These are phyloP conservation scores for Selaginella tamariscina DNA, from an alignment of 75 land plant genomes.

Conservation along the genomic window DNA sequence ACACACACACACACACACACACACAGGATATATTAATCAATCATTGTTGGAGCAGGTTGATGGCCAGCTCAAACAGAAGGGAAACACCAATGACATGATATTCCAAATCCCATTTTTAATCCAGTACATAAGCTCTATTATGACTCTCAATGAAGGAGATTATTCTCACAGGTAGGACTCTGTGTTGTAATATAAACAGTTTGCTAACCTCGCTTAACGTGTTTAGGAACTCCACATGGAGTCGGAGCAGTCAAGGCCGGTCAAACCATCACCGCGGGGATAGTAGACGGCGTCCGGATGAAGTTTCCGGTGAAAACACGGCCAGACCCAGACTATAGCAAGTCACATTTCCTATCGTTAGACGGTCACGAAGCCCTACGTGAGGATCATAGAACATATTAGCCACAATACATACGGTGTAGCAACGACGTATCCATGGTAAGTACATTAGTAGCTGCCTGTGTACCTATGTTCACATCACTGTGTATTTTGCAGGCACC, in stretches of 20 bases:
- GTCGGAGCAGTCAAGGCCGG: constrained; percentile 92
- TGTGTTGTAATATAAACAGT: neutral
- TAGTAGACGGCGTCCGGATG: constrained; percentile 51
- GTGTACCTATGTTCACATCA: neutral
- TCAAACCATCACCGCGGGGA: constrained; percentile 77
- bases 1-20: too few species aligned
- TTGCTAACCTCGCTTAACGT: constrained; percentile 5
- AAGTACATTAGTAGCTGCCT: neutral
- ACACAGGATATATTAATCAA: neutral
- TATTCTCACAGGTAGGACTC: constrained; percentile 57
- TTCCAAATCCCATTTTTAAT: constrained; percentile 71
- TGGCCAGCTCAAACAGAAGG: constrained; percentile 63
- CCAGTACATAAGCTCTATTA: constrained; percentile 76
- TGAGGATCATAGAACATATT: too few species aligned
- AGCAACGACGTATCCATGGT: neutral
- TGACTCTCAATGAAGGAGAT: constrained; percentile 90
- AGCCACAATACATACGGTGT: neutral
- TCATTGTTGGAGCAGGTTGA: constrained; percentile 44
- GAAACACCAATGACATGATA: constrained; percentile 80
- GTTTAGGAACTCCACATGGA: constrained; percentile 85
- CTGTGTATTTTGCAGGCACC: neutral
- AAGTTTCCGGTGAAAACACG: constrained; percentile 63
- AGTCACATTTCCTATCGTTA: neutral
- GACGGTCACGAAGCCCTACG: neutral
- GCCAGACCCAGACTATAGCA: neutral